These are phyloP conservation scores for Orychophragmus violaceus DNA, from an alignment of 345 rosid genomes.

Conservation along the genomic window DNA sequence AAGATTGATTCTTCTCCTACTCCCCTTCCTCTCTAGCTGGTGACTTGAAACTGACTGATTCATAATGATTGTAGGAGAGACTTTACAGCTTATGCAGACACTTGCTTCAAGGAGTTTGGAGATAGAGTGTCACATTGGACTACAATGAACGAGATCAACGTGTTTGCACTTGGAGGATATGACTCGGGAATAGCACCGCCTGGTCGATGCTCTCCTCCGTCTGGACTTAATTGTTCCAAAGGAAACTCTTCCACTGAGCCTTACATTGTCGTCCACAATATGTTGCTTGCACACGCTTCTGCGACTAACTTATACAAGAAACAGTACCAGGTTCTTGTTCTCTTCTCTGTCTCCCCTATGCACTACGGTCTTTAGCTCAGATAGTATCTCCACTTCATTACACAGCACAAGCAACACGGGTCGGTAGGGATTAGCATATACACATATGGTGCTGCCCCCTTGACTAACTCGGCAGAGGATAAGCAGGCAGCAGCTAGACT, in stretches of 20 bases:
- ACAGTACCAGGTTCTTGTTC: slow-evolving; percentile 57
- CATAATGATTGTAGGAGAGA: slow-evolving; percentile 54
- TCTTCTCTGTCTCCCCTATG: neutral
- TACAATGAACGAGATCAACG: slow-evolving; percentile 72
- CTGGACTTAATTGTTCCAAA: slow-evolving; percentile 46
- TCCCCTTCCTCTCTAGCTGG: too few species aligned
- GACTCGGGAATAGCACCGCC: slow-evolving; percentile 78
- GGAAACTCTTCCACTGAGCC: slow-evolving; percentile 83
- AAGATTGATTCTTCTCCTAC: slow-evolving; percentile 14
- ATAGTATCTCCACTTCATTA: neutral
- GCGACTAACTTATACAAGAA: slow-evolving; percentile 54
- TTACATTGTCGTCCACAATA: slow-evolving; percentile 65
- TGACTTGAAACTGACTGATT: too few species aligned
- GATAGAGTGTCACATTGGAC: slow-evolving; percentile 87
- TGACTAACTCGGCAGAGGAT: slow-evolving; percentile 40
- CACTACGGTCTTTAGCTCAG: neutral
- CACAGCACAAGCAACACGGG: slow-evolving; percentile 61
- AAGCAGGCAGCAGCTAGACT: slow-evolving; percentile 66
- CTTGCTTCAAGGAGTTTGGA: slow-evolving; percentile 59
- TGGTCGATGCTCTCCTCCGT: slow-evolving; percentile 70
- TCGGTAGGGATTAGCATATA: slow-evolving; percentile 56
- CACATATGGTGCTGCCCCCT: slow-evolving; percentile 63
- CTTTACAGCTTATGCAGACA: slow-evolving; percentile 38
- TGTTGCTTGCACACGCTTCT: slow-evolving; percentile 62
- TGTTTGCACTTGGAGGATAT: slow-evolving; percentile 71